These are phyloP conservation scores for Lasiosphaeria hispida DNA, from an alignment of 495 filamentous ascomycete species.

Conservation along the genomic window DNA sequence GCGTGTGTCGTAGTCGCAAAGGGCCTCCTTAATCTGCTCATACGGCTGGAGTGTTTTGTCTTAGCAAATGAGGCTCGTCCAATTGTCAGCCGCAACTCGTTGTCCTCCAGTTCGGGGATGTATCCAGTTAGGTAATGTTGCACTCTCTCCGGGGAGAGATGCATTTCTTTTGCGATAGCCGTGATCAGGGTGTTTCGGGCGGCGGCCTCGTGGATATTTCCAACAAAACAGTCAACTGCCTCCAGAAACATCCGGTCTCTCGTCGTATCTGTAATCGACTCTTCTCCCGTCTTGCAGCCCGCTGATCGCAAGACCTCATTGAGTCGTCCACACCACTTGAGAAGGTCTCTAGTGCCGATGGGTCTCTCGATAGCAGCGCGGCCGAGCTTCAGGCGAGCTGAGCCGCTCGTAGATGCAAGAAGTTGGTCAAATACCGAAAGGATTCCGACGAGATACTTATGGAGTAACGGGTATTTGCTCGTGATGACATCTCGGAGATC, in stretches of 20 bases:
- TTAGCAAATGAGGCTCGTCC: conserved; percentile 64
- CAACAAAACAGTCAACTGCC: conserved; percentile 82
- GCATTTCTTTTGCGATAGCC: conserved; percentile 77
- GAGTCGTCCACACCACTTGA: conserved; percentile 85
- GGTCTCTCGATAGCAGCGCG: conserved; percentile 56
- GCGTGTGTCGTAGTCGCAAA: conserved; percentile 77
- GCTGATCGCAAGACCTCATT: conserved; percentile 55
- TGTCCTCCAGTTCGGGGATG: conserved; percentile 61
- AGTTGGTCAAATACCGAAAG: conserved; percentile 74
- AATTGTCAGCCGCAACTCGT: conserved; percentile 56
- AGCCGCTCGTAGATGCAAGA: conserved; percentile 49
- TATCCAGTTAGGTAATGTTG: conserved; percentile 67
- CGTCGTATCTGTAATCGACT: conserved; percentile 67
- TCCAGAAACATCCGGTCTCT: conserved; percentile 89
- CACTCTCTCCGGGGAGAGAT: conserved; percentile 75
- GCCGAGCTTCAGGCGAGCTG: conserved; percentile 52
- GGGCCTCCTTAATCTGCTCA: conserved; percentile 50
- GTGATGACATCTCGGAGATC: conserved; percentile 75
- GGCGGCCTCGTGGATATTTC: conserved; percentile 65
- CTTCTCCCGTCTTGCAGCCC: conserved; percentile 65
- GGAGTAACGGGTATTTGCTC: conserved; percentile 65
- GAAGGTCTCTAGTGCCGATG: conserved; percentile 73
- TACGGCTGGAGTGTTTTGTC: conserved; percentile 36
- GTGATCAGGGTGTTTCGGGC: conserved; percentile 59
- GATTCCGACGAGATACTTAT: conserved; percentile 64